phyloP scores from a whole-genome alignment of 2,329 filamentous ascomycete species.

The Gyromitra esculenta region DNA sequence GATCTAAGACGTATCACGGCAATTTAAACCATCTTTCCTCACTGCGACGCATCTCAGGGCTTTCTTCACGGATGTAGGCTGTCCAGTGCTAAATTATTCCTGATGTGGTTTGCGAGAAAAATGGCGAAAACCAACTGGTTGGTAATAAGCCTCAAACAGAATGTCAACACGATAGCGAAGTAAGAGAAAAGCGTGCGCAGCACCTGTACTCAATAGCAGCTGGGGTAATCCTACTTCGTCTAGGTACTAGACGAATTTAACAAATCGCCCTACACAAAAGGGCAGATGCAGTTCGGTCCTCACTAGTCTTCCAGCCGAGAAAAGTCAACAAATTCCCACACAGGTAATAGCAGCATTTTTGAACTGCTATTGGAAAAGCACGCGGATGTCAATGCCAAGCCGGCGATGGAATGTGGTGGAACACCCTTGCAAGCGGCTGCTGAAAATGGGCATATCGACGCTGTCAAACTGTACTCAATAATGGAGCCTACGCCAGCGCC shows the following conservation, averaged over 20 bases:
- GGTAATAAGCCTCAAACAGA: not conserved
- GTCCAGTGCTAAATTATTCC: too few species aligned
- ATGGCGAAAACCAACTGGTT: too few species aligned
- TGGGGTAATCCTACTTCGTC: not conserved
- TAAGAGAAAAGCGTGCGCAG: not conserved
- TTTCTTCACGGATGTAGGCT: not conserved
- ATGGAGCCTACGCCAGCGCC: not conserved
- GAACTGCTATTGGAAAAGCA: not conserved
- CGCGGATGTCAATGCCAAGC: not conserved
- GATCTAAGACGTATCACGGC: not conserved
- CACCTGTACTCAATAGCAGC: not conserved
- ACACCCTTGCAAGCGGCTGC: not conserved
- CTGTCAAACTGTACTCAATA: not conserved
- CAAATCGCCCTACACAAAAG: not conserved
- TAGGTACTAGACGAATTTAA: not conserved
- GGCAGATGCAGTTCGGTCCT: not conserved
- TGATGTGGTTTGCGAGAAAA: too few species aligned
- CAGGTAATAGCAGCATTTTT: not conserved
- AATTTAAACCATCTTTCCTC: not conserved
- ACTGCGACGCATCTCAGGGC: not conserved
- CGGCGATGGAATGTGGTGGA: not conserved
- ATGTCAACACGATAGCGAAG: not conserved
- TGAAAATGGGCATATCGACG: too few species aligned
- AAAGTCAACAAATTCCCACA: not conserved
- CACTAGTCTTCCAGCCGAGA: not conserved